Evolutionary conservation across 2,329 filamentous ascomycete genomes (phyloP), one percentile per base, ranked within the genome.

Genomic region (Exutisphaerella laricina): DNA sequence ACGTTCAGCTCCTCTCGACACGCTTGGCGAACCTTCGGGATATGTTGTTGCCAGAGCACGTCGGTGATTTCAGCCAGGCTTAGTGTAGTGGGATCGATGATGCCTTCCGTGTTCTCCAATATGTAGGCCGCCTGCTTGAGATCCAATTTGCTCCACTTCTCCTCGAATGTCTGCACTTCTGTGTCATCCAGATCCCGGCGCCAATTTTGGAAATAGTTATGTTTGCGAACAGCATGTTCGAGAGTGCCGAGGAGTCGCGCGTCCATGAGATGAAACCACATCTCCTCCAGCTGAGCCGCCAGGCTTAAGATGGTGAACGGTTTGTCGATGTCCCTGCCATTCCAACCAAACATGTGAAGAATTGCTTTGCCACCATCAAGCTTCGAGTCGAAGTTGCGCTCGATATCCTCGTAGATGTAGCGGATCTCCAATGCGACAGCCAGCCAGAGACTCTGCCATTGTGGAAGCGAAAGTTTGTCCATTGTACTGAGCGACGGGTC

Each of bases 381-480:
- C 9, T 41, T 29, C 7, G 35, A 14, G 26, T 49, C 40, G 28
- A 48, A 48, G 16, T 46, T 33, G 3, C 22, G n/a, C 29, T 48
- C 12, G 10, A 57, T 39, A 14, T 48, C 50, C 1, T 23, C 5
- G 29, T 57, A 55, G 4, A 56, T 23, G 3, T 23, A 18, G 6
- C 39, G 43, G 16, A 56, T 49, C 35, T 57, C 53, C 5, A 51
- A 51, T 4, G 41, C 14, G 3, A 55, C 31, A 4, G 45, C 52
- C 29, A 55, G 53, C 33, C 53, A 58, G 0, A 56, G 22, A 8
- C 39, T 38, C 8, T 57, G 51, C 50, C 50, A 53, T 12, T 38
- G 16, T 4, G 38, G 22, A 9, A 50, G 37, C 5, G 50, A 43
- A 1, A 50, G 34, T 25, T 28, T 30, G n/a, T 33, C 20, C 3